phyloP scores from a whole-genome alignment of 345 rosid genomes.

The Rhizophora mangle region DNA sequence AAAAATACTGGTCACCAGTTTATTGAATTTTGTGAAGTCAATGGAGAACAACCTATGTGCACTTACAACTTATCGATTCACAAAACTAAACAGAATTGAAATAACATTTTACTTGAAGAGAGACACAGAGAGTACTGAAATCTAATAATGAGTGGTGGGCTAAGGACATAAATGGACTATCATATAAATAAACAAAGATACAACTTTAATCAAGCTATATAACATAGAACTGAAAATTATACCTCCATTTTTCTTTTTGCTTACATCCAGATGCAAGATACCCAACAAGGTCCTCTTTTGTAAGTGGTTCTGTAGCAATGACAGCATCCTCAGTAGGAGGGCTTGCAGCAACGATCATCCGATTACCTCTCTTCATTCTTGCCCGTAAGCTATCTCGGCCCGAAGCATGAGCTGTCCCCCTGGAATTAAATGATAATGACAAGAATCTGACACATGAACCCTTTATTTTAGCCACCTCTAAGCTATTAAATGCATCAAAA shows the following conservation, averaged over 20 bases:
- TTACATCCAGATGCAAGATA: constrained; percentile 98
- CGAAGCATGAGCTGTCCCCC: constrained; percentile 22
- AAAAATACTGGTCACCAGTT: too few species aligned
- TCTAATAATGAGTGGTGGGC: too few species aligned
- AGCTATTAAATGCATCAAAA: constrained; percentile 23
- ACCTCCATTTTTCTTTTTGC: constrained; percentile 95
- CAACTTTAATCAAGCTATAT: not conserved
- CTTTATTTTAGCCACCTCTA: constrained; percentile 37
- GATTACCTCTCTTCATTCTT: constrained; percentile 46
- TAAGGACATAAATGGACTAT: too few species aligned
- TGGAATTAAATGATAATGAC: constrained; percentile 32
- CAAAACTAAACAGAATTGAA: too few species aligned
- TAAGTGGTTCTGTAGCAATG: constrained; percentile 70
- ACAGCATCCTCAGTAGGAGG: constrained; percentile 89
- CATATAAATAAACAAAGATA: not conserved
- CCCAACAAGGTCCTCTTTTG: constrained; percentile 79
- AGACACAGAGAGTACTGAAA: too few species aligned
- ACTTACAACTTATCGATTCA: too few species aligned
- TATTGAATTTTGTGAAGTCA: too few species aligned
- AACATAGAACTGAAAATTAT: not conserved
- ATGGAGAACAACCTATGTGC: too few species aligned
- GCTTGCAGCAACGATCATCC: constrained; percentile 70
- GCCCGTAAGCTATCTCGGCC: constrained; percentile 22
- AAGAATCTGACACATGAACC: constrained; percentile 32
- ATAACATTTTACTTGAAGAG: too few species aligned